These are phyloP conservation scores for Fusarium mangiferae DNA, from an alignment of 2,329 filamentous ascomycete species.

Conservation along the genomic window DNA sequence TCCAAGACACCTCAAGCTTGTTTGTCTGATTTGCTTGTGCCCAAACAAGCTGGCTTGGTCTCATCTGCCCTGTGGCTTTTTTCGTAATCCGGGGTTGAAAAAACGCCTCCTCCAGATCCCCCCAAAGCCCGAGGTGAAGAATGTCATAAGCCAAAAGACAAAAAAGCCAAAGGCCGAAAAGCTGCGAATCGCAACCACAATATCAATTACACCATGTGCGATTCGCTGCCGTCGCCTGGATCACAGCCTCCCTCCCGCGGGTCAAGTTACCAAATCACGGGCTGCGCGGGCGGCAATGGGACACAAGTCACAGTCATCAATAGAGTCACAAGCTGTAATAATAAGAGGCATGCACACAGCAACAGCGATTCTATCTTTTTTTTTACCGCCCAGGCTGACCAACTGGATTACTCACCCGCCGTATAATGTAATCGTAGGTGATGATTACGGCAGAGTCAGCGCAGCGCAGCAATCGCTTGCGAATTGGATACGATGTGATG, in stretches of 20 bases:
- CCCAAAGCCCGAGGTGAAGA: neutral
- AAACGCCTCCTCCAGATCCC: constrained; percentile 18
- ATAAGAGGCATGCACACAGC: neutral
- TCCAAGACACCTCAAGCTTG: constrained; percentile 34
- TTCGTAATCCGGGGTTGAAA: constrained; percentile 31
- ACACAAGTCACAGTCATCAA: constrained; percentile 34
- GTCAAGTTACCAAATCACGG: constrained; percentile 28
- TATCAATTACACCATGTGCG: constrained; percentile 16
- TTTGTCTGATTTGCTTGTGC: neutral
- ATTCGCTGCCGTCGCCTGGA: constrained; percentile 25
- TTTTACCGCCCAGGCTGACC: constrained; percentile 14
- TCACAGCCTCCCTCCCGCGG: constrained; percentile 21
- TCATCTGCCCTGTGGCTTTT: constrained; percentile 22
- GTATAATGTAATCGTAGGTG: constrained; percentile 11
- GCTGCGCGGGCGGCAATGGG: constrained; percentile 19
- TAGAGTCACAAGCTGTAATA: constrained; percentile 25
- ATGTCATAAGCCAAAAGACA: neutral
- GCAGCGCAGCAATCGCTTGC: constrained; percentile 11
- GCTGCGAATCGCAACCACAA: constrained; percentile 19
- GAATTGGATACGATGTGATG: constrained; percentile 10
- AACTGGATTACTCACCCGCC: constrained; percentile 8
- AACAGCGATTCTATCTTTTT: neutral
- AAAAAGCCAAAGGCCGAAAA: neutral
- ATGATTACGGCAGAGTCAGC: constrained; percentile 32
- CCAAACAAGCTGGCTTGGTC: constrained; percentile 2